Conservation (phyloP, 345 rosid species). For the Rhodomyrtus tomentosa region DNA sequence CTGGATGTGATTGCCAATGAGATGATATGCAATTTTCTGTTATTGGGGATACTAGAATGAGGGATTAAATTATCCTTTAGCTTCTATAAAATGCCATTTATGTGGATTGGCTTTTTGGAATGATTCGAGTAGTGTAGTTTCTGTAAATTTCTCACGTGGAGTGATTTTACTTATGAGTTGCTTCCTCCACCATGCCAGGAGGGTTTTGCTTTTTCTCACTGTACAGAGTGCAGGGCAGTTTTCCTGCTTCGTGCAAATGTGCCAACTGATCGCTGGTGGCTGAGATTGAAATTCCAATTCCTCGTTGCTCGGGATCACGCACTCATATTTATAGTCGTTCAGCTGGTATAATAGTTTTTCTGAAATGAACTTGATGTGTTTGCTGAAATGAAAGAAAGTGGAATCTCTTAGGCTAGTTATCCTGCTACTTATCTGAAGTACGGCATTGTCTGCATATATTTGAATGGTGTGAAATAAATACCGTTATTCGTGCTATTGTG, state of each 20-base stretch:
- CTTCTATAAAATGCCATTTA: neutral
- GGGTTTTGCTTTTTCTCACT: conserved; percentile 99
- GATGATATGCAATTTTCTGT: neutral
- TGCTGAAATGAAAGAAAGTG: neutral
- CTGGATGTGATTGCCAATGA: neutral
- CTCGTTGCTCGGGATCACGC: conserved; percentile 97
- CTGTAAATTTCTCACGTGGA: neutral
- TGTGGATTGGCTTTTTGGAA: neutral
- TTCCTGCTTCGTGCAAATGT: conserved; percentile 90
- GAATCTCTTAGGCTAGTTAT: neutral
- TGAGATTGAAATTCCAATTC: conserved; percentile 94
- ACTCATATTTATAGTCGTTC: conserved; percentile 81
- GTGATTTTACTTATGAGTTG: neutral
- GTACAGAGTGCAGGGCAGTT: conserved; percentile 95
- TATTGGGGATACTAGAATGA: neutral
- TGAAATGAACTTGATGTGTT: neutral
- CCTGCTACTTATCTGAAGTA: neutral
- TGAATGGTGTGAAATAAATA: neutral
- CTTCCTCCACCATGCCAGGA: conserved; percentile 36
- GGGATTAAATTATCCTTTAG: neutral
- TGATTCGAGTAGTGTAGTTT: neutral
- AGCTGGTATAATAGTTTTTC: conserved; percentile 50
- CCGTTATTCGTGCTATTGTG: neutral
- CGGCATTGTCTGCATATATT: neutral
- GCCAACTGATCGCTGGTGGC: conserved; percentile 99